Evolutionary conservation across 2,329 filamentous ascomycete species (phyloP).

Genomic region (Tolypocladium capitatum): DNA sequence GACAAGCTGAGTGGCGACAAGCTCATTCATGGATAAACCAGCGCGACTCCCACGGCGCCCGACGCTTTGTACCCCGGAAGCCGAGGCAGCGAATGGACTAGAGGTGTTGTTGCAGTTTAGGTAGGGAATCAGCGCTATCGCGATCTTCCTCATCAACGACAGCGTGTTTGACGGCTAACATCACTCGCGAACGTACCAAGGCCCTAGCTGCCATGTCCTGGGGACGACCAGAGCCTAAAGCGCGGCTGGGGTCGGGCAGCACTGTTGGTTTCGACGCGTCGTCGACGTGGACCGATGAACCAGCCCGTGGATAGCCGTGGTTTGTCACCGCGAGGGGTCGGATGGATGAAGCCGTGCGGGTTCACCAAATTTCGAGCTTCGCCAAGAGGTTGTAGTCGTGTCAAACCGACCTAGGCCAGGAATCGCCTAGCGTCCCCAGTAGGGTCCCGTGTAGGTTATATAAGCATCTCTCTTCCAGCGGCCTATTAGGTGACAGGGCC

Average conservation of each 20-base stretch:
- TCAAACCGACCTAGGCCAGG: not conserved
- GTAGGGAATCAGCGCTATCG: not conserved
- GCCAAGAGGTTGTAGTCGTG: not conserved
- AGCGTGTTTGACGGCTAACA: not conserved
- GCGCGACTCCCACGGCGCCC: not conserved
- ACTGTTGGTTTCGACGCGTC: not conserved
- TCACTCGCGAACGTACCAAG: not conserved
- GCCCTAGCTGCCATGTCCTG: not conserved
- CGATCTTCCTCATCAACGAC: not conserved
- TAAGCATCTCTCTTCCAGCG: too few species aligned
- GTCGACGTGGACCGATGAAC: not conserved
- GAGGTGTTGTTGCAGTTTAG: not conserved
- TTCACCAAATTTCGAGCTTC: constrained; percentile 1
- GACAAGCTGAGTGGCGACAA: not conserved
- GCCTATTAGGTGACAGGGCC: too few species aligned
- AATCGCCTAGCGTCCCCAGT: not conserved
- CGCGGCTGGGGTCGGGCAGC: not conserved
- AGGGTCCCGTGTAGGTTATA: constrained; percentile 4
- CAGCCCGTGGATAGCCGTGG: not conserved
- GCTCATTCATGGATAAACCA: not conserved
- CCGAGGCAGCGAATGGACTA: not conserved
- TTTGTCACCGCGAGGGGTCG: not conserved
- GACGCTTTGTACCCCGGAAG: not conserved
- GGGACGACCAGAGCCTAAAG: not conserved
- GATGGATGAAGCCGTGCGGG: not conserved